These are phyloP conservation scores for Abelmoschus esculentus DNA, from an alignment of 345 rosid species.

Conservation along the genomic window DNA sequence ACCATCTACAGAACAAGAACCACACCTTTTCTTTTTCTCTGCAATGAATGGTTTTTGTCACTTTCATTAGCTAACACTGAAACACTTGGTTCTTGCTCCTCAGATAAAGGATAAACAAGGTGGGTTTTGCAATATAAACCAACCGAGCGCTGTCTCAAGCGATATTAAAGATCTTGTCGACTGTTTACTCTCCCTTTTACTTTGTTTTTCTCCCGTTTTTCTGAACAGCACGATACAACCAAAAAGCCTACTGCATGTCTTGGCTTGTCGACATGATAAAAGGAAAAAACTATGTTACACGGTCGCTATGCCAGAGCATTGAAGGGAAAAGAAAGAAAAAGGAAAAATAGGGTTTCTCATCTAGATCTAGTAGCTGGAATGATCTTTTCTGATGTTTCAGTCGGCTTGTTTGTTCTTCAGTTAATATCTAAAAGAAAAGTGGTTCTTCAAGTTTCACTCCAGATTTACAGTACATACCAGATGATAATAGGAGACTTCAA, in stretches of 20 bases:
- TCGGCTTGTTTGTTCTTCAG: slow-evolving; percentile 7
- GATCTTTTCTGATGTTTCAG: slow-evolving; percentile 1
- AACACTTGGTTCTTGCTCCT: slow-evolving; percentile 1
- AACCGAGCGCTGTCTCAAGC: background rate
- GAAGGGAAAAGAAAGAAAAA: background rate
- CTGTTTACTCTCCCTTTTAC: background rate
- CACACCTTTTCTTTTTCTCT: no score
- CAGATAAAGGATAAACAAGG: background rate
- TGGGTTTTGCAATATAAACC: background rate
- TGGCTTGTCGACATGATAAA: slow-evolving; percentile 3
- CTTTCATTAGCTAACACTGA: background rate
- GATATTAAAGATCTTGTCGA: background rate
- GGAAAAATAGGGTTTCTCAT: slow-evolving; percentile 6
- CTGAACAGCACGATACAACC: background rate
- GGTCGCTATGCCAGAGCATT: background rate
- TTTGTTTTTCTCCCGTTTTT: background rate
- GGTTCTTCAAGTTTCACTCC: background rate
- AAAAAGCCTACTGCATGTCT: background rate
- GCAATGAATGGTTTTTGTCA: slow-evolving; percentile 6
- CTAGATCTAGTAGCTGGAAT: background rate
- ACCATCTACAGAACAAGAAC: no score
- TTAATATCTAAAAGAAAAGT: background rate
- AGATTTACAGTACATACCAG: background rate
- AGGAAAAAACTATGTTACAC: background rate
- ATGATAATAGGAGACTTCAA: no score